These are phyloP conservation scores for Lasiosphaeriaceae sp. DNA, from an alignment of 495 filamentous ascomycete species.

Conservation along the genomic window DNA sequence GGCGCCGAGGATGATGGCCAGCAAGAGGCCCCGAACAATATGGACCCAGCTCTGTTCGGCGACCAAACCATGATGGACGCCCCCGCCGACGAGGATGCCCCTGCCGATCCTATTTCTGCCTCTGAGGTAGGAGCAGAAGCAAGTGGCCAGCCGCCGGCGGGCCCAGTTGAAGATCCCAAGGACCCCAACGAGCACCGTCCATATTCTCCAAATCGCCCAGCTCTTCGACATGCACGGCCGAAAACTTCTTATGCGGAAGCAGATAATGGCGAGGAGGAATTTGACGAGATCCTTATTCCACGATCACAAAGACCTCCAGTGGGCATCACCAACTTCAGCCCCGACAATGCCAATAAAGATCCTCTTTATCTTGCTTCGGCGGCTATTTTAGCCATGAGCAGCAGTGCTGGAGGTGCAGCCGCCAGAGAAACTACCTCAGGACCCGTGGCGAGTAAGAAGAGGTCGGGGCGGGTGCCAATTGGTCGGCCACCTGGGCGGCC, in stretches of 20 bases:
- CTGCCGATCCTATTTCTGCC: background rate
- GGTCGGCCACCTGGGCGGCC: constrained; percentile 23
- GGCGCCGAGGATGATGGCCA: constrained; percentile 14
- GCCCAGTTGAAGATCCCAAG: constrained; percentile 2
- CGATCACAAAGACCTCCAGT: constrained; percentile 17
- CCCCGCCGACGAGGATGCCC: constrained; percentile 7
- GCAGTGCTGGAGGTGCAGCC: background rate
- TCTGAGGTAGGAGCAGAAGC: constrained; percentile 5
- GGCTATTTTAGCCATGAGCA: constrained; percentile 20
- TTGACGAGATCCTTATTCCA: constrained; percentile 32
- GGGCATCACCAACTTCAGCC: constrained; percentile 14
- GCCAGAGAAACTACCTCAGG: background rate
- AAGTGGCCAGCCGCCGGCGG: background rate
- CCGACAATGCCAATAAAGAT: constrained; percentile 20
- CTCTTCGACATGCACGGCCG: constrained; percentile 43
- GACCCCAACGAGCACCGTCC: constrained; percentile 10
- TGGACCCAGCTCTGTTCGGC: constrained; percentile 36
- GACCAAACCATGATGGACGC: constrained; percentile 19
- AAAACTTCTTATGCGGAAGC: constrained; percentile 37
- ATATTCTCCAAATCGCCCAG: constrained; percentile 31
- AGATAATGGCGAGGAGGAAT: constrained; percentile 35
- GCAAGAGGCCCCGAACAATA: constrained; percentile 31
- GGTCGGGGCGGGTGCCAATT: constrained; percentile 5
- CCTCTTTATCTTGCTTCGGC: constrained; percentile 39
- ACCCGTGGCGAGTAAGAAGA: constrained; percentile 10